Base-by-base conservation (phyloP, 2,329 filamentous ascomycete species). In the Hypoxylon sp. region DNA sequence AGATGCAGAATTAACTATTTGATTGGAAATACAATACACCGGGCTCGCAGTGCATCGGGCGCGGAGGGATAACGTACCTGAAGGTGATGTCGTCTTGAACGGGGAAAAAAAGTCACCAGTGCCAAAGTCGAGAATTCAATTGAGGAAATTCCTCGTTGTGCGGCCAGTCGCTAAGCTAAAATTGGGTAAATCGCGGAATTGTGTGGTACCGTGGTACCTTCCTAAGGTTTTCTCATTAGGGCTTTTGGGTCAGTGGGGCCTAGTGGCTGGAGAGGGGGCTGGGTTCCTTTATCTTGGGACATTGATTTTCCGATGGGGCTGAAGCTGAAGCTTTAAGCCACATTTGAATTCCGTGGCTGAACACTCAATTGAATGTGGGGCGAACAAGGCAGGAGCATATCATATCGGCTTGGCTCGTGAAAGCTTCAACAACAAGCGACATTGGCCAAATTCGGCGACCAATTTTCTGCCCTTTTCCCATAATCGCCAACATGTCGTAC, bases 401-500 rank as follows among this genome's bases (percentile, higher is more conserved):
- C 23, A 23, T 25, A 59, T 58, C 41, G 36, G 49, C 45, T 19
- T 23, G 41, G 25, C 49, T 58, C 7, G 41, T 38, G 57, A 64
- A 58, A 23, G 11, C 32, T 59, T 55, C 57, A 63, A 60, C 67
- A 59, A 60, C 46, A 10, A 48, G 13, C 56, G 36, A 57, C 36
- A 25, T 46, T 19, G 14, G 52, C 23, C 34, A 34, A 50, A 21
- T 48, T 38, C 43, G 48, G 60, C 58, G 19, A 23, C 56, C 60
- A 66, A 64, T 63, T 65, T 55, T n/a, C 53, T 41, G 43, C 32
- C 14, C 28, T 7, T 21, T 1, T 43, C 32, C 32, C 21, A 60
- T 41, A 68, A 13, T 46, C 64, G 58, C 55, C 61, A 73, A 63
- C 75, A 98, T 98, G 96, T 97, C 96, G 74, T 97, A 97, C 84